Percentiles rank a stretch among this genome's conserved stretches.
Conservation (phyloP, 1,139 yeast species). For the Taphrina deformans region DNA sequence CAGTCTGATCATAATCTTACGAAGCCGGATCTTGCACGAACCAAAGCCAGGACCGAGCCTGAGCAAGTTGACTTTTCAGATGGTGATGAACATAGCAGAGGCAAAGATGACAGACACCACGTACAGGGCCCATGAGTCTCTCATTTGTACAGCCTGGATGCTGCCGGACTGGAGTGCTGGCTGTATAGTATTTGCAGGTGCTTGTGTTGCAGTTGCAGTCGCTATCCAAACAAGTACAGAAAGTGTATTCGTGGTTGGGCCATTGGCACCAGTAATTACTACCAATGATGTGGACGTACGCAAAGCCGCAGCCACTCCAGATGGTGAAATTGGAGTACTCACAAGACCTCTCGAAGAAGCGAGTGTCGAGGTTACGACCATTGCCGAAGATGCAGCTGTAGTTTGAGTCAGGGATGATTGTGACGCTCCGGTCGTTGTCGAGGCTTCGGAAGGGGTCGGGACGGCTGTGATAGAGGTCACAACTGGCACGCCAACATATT, state of each 20-base stretch:
- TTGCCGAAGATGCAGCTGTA: background rate
- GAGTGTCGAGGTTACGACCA: background rate
- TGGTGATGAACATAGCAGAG: background rate
- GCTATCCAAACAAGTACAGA: conserved; percentile 22
- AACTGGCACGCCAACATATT: background rate
- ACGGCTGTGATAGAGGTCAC: background rate
- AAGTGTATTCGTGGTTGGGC: conserved; percentile 8
- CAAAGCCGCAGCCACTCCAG: background rate
- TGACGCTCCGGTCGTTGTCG: background rate
- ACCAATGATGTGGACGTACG: conserved; percentile 9
- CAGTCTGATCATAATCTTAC: no score
- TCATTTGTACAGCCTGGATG: background rate
- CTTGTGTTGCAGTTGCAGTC: conserved; percentile 1
- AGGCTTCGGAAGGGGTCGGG: background rate
- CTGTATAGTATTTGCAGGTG: background rate
- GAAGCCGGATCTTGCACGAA: no score
- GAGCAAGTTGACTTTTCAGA: background rate
- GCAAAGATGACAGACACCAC: background rate
- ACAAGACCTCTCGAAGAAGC: background rate
- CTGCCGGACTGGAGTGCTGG: conserved; percentile 17
- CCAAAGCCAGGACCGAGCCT: no score
- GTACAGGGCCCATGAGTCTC: background rate
- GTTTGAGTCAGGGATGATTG: background rate
- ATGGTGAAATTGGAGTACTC: background rate
- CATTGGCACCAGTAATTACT: conserved; percentile 10